Conservation (phyloP, 768 basidiomycete species). For the Ephemerocybe angulata region DNA sequence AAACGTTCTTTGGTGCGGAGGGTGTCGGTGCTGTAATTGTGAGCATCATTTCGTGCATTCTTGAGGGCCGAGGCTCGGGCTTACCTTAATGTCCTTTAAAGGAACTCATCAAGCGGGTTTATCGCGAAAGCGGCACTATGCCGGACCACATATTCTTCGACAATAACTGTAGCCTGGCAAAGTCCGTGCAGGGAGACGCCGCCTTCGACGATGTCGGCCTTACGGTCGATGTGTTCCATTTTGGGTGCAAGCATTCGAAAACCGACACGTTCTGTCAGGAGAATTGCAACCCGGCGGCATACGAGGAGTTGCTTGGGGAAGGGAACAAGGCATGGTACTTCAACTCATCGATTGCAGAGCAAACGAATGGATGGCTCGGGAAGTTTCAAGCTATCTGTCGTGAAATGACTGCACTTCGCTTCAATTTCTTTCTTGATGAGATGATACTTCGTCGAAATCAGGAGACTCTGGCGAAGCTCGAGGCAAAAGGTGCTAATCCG, state of each 20-base stretch:
- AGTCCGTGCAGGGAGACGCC: neutral
- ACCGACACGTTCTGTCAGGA: conserved; percentile 16
- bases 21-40: conserved; percentile 19
- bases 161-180: conserved; percentile 23
- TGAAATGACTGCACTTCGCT: neutral
- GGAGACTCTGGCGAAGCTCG: neutral
- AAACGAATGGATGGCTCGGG: conserved; percentile 4
- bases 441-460: neutral
- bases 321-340: neutral
- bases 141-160: conserved; percentile 28
- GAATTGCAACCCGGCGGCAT: conserved; percentile 18
- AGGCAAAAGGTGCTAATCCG: too few species aligned
- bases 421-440: conserved; percentile 3
- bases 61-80: conserved; percentile 2
- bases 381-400: neutral
- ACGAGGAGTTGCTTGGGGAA: neutral
- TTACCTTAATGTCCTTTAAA: conserved; percentile 1
- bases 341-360: conserved; percentile 1
- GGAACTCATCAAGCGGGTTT: conserved; percentile 18
- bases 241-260: conserved; percentile 17
- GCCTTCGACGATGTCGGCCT: conserved; percentile 9
- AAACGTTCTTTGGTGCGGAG: conserved; percentile 22
- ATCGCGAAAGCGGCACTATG: conserved; percentile 7
- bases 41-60: conserved; percentile 15
- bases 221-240: conserved; percentile 25